Conservation (phyloP, 345 rosid species). For the Adansonia digitata region DNA sequence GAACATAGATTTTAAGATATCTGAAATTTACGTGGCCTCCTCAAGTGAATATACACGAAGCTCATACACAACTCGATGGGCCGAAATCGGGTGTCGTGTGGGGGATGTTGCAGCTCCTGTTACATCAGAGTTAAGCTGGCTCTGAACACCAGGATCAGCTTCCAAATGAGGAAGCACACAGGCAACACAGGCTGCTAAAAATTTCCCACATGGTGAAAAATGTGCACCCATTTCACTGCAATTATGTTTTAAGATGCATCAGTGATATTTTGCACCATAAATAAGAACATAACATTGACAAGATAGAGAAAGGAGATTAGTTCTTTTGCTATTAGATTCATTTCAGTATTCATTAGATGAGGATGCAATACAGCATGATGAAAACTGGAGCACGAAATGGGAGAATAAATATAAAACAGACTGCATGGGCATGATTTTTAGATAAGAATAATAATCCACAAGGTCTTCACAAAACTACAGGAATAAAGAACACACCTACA, state of each 20-base stretch:
- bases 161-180: constrained; percentile 22
- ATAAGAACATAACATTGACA: neutral
- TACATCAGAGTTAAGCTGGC: constrained; percentile 4
- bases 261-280: neutral
- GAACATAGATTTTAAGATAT: constrained; percentile 11
- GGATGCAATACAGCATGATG: neutral
- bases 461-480: neutral
- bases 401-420: neutral
- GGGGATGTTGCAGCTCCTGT: constrained; percentile 30
- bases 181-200: constrained; percentile 55
- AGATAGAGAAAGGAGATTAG: neutral
- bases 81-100: constrained; percentile 49
- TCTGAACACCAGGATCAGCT: neutral
- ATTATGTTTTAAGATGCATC: constrained; percentile 10
- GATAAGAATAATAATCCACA: neutral
- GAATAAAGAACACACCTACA: constrained; percentile 41
- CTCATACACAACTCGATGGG: constrained; percentile 47
- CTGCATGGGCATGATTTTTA: neutral
- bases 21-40: constrained; percentile 49
- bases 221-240: constrained; percentile 31
- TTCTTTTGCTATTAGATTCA: no score
- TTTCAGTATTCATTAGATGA: no score
- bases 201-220: constrained; percentile 54
- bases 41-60: constrained; percentile 56
- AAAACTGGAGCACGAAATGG: neutral